Conservation (phyloP, 257 asterid species). For the Cinchona pubescens region DNA sequence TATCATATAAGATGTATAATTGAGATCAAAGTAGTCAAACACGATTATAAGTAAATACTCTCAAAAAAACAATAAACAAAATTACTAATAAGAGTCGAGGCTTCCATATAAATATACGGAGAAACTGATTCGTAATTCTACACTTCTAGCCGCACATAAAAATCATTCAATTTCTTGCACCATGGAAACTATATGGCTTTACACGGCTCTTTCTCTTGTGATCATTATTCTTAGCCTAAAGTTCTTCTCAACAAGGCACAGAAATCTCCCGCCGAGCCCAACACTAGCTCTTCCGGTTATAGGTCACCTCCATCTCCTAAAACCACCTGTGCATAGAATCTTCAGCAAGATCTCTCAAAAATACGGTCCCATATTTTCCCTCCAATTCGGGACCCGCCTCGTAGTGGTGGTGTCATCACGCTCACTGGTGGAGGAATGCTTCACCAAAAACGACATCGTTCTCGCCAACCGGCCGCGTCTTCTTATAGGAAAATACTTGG, state of each 20-base stretch:
- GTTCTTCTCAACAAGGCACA: background rate
- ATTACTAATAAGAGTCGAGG: no score
- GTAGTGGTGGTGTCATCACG: constrained; percentile 49
- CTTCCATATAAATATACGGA: no score
- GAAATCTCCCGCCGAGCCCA: constrained; percentile 51
- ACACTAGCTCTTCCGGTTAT: constrained; percentile 35
- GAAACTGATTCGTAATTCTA: no score
- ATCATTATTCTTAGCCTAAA: no score
- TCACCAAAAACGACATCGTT: constrained; percentile 52
- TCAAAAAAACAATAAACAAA: no score
- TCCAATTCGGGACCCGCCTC: constrained; percentile 46
- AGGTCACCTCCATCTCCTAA: constrained; percentile 60
- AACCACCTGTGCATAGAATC: constrained; percentile 34
- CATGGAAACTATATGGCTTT: no score
- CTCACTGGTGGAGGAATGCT: constrained; percentile 49
- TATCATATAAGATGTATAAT: no score
- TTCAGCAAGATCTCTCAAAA: constrained; percentile 31
- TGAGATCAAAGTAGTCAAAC: no score
- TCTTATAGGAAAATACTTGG: constrained; percentile 38
- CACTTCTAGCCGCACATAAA: no score
- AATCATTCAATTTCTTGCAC: no score
- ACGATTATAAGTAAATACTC: no score
- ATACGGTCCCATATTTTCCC: constrained; percentile 55
- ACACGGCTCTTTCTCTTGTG: no score
- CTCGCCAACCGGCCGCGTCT: constrained; percentile 51